phyloP scores from a whole-genome alignment of 2,329 filamentous ascomycete genomes.

The Colletotrichum scovillei region DNA sequence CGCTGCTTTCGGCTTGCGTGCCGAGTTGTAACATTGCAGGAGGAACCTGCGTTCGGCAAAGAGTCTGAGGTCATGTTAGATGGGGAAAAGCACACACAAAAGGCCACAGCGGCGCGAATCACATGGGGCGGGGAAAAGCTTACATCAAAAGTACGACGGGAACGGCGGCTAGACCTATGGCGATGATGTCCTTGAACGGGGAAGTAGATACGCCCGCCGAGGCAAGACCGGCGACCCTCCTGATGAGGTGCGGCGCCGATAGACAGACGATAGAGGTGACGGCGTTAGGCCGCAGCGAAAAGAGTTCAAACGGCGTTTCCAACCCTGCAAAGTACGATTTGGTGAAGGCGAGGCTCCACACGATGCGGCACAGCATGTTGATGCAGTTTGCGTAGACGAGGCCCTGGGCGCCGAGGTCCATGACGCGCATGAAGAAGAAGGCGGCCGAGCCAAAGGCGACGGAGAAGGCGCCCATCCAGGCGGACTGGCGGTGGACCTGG shows the following conservation, averaged over 20 bases:
- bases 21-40: conserved; percentile 58
- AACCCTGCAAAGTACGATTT: conserved; percentile 67
- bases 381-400: conserved; percentile 88
- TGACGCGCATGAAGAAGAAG: conserved; percentile 77
- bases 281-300: conserved; percentile 56
- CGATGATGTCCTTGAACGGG: conserved; percentile 53
- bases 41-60: conserved; percentile 67
- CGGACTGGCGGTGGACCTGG: conserved; percentile 81
- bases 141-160: conserved; percentile 69
- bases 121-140: conserved; percentile 45
- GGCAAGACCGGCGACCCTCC: conserved; percentile 36
- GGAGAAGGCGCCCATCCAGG: conserved; percentile 89
- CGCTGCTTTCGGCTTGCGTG: conserved; percentile 45
- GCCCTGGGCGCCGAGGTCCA: conserved; percentile 79
- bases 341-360: conserved; percentile 84
- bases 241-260: conserved; percentile 55
- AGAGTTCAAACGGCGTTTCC: conserved; percentile 53
- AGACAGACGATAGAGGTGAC: conserved; percentile 56
- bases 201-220: conserved; percentile 12
- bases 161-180: conserved; percentile 60
- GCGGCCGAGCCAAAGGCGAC: conserved; percentile 79
- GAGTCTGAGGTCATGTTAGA: conserved; percentile 51
- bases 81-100: conserved; percentile 6
- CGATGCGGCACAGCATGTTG: conserved; percentile 88
- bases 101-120: neutral